Conservation (phyloP, 73 alveolate species). For the Symbiodinium pilosum region DNA sequence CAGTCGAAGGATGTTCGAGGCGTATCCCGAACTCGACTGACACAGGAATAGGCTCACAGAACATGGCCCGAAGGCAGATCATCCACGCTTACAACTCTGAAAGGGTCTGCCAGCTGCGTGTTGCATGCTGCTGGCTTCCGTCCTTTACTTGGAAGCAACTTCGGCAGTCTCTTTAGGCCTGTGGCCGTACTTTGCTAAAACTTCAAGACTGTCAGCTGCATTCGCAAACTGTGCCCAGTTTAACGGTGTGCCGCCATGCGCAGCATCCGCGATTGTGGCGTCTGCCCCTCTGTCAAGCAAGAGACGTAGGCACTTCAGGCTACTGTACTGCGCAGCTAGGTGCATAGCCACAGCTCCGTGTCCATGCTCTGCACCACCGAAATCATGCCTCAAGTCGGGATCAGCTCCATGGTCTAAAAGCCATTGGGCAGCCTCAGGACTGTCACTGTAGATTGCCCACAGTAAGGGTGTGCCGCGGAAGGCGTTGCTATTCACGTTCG, state of each 20-base stretch:
- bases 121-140: too few relatives aligned
- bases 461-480: background rate
- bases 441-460: constrained; percentile 5
- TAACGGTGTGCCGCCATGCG: background rate
- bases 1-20: too few relatives aligned
- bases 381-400: background rate
- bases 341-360: constrained; percentile 9
- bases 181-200: background rate
- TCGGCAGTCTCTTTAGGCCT: background rate
- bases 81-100: too few relatives aligned
- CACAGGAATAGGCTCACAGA: too few relatives aligned
- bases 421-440: background rate
- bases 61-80: too few relatives aligned
- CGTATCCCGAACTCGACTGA: too few relatives aligned
- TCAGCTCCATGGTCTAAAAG: background rate
- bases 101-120: too few relatives aligned
- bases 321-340: background rate
- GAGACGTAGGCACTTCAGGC: background rate
- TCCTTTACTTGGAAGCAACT: too few relatives aligned
- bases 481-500: background rate
- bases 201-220: background rate
- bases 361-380: constrained; percentile 12
- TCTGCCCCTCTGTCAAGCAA: background rate
- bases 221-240: background rate
- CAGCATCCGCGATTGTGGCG: background rate